phyloP scores from a whole-genome alignment of 1,284 basidiomycete genomes.

The Moesziomyces sp. region DNA sequence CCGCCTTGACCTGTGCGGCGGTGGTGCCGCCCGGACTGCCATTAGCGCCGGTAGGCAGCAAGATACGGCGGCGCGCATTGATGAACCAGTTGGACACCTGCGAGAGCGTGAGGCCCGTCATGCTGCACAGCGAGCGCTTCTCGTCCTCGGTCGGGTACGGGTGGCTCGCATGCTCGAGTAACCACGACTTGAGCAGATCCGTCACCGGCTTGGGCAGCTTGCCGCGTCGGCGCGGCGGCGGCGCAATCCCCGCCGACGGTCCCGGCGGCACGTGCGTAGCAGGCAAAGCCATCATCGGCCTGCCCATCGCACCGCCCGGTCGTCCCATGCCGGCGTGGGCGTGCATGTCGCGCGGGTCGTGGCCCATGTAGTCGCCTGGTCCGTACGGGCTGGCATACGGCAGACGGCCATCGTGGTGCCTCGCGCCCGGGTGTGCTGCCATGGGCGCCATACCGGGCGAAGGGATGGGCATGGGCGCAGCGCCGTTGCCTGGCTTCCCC shows the following conservation, averaged over 20 bases:
- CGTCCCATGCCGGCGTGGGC: slow-evolving; percentile 20
- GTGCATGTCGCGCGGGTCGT: slow-evolving; percentile 38
- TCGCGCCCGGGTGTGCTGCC: slow-evolving; percentile 6
- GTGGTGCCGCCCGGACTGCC: slow-evolving; percentile 35
- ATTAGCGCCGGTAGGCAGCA: slow-evolving; percentile 50
- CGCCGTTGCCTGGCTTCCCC: slow-evolving; percentile 16
- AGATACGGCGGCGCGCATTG: slow-evolving; percentile 61
- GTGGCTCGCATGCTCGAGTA: slow-evolving; percentile 85
- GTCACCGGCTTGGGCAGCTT: slow-evolving; percentile 90
- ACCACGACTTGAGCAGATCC: slow-evolving; percentile 88
- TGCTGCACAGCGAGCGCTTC: slow-evolving; percentile 85
- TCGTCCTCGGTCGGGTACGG: slow-evolving; percentile 90
- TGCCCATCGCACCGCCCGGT: slow-evolving; percentile 15
- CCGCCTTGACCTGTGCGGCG: slow-evolving; percentile 46
- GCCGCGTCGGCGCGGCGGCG: slow-evolving; percentile 73
- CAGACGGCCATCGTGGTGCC: slow-evolving; percentile 22
- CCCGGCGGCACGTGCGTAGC: slow-evolving; percentile 41
- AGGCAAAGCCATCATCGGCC: slow-evolving; percentile 27
- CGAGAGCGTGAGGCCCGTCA: slow-evolving; percentile 84
- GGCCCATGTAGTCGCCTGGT: slow-evolving; percentile 20
- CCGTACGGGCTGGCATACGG: slow-evolving; percentile 24
- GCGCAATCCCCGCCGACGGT: slow-evolving; percentile 43
- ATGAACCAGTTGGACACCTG: slow-evolving; percentile 73
- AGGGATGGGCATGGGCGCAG: slow-evolving; percentile 15
- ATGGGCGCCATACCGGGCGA: slow-evolving; percentile 21